Evolutionary conservation across 306 rosid genomes (phyloP).

Genomic region (Vigna radiata): DNA sequence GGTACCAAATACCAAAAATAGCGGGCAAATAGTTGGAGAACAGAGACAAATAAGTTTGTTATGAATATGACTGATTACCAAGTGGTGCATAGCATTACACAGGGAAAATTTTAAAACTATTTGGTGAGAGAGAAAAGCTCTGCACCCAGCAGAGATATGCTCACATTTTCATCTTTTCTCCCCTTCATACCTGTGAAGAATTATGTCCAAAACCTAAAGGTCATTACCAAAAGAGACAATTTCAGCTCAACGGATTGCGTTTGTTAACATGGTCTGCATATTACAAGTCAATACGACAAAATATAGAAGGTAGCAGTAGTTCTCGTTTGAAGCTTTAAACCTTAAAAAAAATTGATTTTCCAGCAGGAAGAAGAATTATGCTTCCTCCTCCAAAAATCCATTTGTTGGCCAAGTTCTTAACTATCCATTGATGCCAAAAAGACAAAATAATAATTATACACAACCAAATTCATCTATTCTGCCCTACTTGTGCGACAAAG

Average conservation of each 20-base stretch:
- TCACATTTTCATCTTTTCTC: slow-evolving; percentile 4
- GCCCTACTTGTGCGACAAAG: no score
- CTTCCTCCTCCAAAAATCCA: not conserved
- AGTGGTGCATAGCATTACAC: not conserved
- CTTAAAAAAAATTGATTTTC: not conserved
- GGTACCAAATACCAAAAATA: not conserved
- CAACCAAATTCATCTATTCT: no score
- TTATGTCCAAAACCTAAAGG: not conserved
- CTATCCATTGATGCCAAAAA: no score
- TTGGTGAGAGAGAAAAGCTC: slow-evolving; percentile 17
- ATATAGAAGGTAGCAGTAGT: not conserved
- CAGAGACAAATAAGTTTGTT: not conserved
- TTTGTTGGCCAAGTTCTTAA: not conserved
- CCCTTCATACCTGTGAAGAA: not conserved
- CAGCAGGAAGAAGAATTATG: not conserved
- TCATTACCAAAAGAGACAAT: slow-evolving; percentile 1
- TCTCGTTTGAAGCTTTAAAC: slow-evolving; percentile 1
- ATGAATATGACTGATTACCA: slow-evolving; percentile 24
- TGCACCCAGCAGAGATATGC: slow-evolving; percentile 1
- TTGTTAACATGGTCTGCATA: slow-evolving; percentile 3
- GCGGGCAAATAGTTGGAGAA: not conserved
- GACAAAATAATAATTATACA: no score
- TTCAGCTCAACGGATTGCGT: slow-evolving; percentile 1
- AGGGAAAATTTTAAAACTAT: not conserved
- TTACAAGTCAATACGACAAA: slow-evolving; percentile 19